These are phyloP conservation scores for Scedosporium aurantiacum DNA, from an alignment of 2,329 filamentous ascomycete genomes.

Conservation along the genomic window DNA sequence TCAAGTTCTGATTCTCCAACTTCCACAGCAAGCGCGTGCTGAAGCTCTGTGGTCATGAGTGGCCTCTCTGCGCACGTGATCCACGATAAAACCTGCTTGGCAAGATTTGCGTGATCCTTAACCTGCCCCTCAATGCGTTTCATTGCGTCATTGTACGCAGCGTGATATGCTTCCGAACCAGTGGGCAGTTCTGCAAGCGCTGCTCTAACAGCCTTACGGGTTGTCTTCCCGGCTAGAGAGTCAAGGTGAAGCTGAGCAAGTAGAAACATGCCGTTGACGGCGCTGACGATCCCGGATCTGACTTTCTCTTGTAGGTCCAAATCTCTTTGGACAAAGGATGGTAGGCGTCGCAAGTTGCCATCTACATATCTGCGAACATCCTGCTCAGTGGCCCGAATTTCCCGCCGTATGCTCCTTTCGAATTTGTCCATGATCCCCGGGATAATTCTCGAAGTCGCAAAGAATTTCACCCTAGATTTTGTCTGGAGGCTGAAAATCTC, in stretches of 20 bases:
- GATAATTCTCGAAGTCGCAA: constrained; percentile 3
- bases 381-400: constrained; percentile 8
- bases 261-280: constrained; percentile 8
- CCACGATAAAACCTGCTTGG: constrained; percentile 28
- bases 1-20: constrained; percentile 17
- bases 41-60: constrained; percentile 24
- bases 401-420: not conserved
- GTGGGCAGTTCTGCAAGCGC: constrained; percentile 20
- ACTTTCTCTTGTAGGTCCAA: constrained; percentile 9
- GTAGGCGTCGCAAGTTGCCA: constrained; percentile 2
- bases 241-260: constrained; percentile 12
- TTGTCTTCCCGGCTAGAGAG: constrained; percentile 12
- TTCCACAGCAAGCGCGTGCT: constrained; percentile 30
- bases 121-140: constrained; percentile 28
- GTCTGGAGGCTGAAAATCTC: not conserved
- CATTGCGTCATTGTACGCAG: constrained; percentile 30
- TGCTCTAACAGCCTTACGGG: constrained; percentile 19
- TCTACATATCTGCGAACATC: constrained; percentile 10
- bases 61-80: constrained; percentile 24
- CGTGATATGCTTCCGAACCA: constrained; percentile 20
- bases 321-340: not conserved
- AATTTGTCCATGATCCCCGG: constrained; percentile 8
- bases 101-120: constrained; percentile 20
- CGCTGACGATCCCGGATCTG: constrained; percentile 1
- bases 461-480: not conserved